phyloP scores from a whole-genome alignment of 495 filamentous ascomycete genomes.

The Trichocladium uniseriatum region DNA sequence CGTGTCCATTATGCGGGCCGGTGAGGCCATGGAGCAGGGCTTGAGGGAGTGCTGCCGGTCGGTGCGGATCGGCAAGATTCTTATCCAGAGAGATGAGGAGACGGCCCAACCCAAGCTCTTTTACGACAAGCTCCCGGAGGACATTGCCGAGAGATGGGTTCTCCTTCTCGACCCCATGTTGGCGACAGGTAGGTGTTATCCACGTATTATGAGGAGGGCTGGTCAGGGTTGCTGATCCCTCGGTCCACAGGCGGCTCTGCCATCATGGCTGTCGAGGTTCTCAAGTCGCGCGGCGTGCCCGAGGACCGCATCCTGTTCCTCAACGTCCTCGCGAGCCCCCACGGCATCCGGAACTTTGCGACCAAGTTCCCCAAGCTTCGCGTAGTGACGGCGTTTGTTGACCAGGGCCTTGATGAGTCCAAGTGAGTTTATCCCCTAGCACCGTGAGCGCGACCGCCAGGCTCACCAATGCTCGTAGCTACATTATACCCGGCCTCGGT shows the following conservation, averaged over 20 bases:
- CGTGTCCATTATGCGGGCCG: constrained; percentile 95
- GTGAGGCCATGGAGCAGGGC: constrained; percentile 97
- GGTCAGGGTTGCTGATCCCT: constrained; percentile 5
- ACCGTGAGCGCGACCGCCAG: constrained; percentile 3
- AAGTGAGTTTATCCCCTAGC: constrained; percentile 52
- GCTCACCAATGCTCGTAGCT: constrained; percentile 44
- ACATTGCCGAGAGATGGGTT: constrained; percentile 88
- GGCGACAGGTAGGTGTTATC: constrained; percentile 66
- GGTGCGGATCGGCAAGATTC: constrained; percentile 93
- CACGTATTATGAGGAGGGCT: neutral
- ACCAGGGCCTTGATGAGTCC: constrained; percentile 87
- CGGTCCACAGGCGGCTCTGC: constrained; percentile 68
- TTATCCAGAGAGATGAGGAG: constrained; percentile 96
- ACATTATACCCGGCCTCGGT: constrained; percentile 90
- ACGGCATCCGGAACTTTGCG: constrained; percentile 84
- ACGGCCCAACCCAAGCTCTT: constrained; percentile 84
- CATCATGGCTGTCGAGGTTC: constrained; percentile 88
- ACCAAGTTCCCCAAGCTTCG: constrained; percentile 84
- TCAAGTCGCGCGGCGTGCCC: constrained; percentile 81
- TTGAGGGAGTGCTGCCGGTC: constrained; percentile 92
- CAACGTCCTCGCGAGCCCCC: constrained; percentile 90
- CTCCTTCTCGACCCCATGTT: constrained; percentile 98
- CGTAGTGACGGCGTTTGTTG: constrained; percentile 94
- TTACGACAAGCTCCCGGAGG: constrained; percentile 92
- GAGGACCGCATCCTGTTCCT: constrained; percentile 93